phyloP scores from a whole-genome alignment of 2,329 filamentous ascomycete species.

The Orbilia brochopaga region DNA sequence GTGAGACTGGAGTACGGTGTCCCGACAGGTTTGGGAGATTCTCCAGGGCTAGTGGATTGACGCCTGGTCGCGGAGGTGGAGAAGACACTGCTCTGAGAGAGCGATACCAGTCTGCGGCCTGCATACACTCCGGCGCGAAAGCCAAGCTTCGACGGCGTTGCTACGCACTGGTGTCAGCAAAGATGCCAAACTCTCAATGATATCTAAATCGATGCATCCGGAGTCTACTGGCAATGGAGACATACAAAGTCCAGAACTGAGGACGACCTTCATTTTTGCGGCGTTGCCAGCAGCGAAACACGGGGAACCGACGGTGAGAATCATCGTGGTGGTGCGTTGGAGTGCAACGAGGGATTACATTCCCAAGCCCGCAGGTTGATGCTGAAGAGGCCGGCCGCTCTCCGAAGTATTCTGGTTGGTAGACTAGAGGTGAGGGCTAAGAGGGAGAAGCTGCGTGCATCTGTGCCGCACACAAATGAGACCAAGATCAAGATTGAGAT shows the following conservation, averaged over 20 bases:
- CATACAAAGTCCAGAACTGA: conserved; percentile 42
- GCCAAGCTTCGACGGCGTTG: conserved; percentile 26
- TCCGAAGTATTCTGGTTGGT: background rate
- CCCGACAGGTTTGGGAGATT: conserved; percentile 30
- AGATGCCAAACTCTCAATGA: background rate
- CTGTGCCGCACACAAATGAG: background rate
- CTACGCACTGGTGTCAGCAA: background rate
- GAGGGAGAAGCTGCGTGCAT: background rate
- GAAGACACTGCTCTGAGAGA: conserved; percentile 26
- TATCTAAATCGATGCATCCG: background rate
- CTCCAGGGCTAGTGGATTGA: conserved; percentile 7
- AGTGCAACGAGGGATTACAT: conserved; percentile 33
- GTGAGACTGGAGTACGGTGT: conserved; percentile 73
- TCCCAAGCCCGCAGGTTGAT: conserved; percentile 11
- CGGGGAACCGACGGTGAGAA: conserved; percentile 38
- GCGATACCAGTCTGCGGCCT: conserved; percentile 28
- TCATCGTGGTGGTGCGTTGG: conserved; percentile 45
- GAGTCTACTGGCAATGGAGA: conserved; percentile 1
- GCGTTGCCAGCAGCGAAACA: conserved; percentile 26
- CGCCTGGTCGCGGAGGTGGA: conserved; percentile 33
- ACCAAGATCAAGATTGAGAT: background rate
- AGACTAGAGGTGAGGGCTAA: background rate
- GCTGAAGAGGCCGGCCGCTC: background rate
- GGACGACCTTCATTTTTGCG: conserved; percentile 42
- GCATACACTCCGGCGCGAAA: conserved; percentile 27